phyloP scores from a whole-genome alignment of 169 alveolate species.

The Cryptosporidium ryanae region DNA sequence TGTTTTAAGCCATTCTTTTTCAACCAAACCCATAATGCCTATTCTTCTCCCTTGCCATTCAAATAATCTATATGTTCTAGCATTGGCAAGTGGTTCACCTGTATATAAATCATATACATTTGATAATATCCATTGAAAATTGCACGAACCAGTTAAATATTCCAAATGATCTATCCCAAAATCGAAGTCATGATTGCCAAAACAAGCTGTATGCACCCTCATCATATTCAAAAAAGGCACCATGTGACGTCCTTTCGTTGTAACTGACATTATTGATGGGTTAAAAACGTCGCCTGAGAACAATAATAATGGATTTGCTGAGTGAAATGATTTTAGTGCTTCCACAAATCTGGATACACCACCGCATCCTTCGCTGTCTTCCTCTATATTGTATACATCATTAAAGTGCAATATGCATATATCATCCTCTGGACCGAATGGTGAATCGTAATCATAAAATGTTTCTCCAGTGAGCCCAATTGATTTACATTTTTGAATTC shows the following conservation, averaged over 20 bases:
- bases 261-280: conserved; percentile 89
- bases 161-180: conserved; percentile 87
- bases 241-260: conserved; percentile 89
- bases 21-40: conserved; percentile 90
- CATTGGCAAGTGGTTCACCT: conserved; percentile 84
- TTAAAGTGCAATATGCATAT: conserved; percentile 90
- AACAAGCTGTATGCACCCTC: conserved; percentile 88
- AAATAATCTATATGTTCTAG: conserved; percentile 80
- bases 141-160: conserved; percentile 80
- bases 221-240: conserved; percentile 81
- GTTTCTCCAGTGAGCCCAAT: conserved; percentile 71
- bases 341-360: conserved; percentile 91
- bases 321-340: conserved; percentile 79
- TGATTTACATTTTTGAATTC: conserved; percentile 24
- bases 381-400: conserved; percentile 92
- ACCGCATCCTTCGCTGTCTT: conserved; percentile 83
- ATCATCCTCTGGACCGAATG: conserved; percentile 81
- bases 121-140: conserved; percentile 86
- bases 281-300: conserved; percentile 91
- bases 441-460: conserved; percentile 81
- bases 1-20: conserved; percentile 90
- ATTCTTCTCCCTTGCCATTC: conserved; percentile 84
- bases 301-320: conserved; percentile 79
- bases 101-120: conserved; percentile 83
- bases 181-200: conserved; percentile 94